Base-by-base conservation (phyloP, 805 yeast species). In the Spathaspora boniae region DNA sequence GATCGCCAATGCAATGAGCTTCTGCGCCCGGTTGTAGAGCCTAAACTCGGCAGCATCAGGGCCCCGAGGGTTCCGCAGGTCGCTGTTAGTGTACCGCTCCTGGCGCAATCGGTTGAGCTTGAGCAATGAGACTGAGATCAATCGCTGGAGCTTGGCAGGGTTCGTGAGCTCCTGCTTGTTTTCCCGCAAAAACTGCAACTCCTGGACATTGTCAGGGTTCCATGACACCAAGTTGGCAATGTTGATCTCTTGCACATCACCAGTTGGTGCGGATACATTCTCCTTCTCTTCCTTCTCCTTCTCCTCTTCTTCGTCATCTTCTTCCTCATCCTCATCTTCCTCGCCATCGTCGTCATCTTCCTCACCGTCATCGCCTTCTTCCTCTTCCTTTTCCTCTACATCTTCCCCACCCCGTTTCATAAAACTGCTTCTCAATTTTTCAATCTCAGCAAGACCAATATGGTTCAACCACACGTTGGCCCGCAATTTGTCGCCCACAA, bases 81-180 rank as follows among this genome's bases (percentile, higher is more conserved):
- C 53, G 40, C 62, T 53, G 33, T 51, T 53, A 18, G 56, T 46
- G 43, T 47, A 65, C 30, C 73, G 52, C 33, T 60, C 62, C 44
- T 67, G 70, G 36, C 73, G 63, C 41, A 64, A 51, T 45, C 53
- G 59, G 44, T 67, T 66, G 36, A 67, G 50, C 36, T 50, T 53
- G 34, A 67, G 45, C 21, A 67, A 41, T 36, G 48, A 53, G 11
- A 39, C 42, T 1, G 70, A 61, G 15, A 67, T 62, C 16, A 59
- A 46, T 31, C 48, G 54, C 45, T 67, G 73, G 16, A 67, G 45
- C 19, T 44, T 47, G 1, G 66, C 54, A 1, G 70, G 58, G 23
- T 47, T 43, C 5, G 41, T 23, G 16, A 63, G 40, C 11, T 43
- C 20, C 11, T 46, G 41, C 33, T 46, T 47, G 6, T 61, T 59